phyloP scores from a whole-genome alignment of 192 early-diverging fungal genomes.

The Linnemannia hyalina region DNA sequence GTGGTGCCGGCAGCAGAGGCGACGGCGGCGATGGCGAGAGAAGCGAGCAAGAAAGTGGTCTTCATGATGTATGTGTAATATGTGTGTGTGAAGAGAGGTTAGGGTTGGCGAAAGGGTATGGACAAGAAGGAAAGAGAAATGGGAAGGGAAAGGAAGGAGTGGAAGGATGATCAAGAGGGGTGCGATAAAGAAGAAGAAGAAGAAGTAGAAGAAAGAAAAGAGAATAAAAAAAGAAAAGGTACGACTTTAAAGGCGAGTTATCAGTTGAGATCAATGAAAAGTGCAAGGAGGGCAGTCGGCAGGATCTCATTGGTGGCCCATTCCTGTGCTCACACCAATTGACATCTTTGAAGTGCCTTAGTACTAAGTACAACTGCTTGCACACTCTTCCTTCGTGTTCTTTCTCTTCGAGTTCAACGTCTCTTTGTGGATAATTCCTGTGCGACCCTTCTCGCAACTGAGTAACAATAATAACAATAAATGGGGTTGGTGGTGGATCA shows the following conservation, averaged over 20 bases:
- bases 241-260: background rate
- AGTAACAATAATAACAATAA: background rate
- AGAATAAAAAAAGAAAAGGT: background rate
- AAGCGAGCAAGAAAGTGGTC: constrained; percentile 49
- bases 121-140: background rate
- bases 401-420: no score
- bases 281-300: background rate
- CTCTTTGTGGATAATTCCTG: background rate
- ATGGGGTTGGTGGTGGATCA: background rate
- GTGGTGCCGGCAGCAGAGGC: constrained; percentile 53
- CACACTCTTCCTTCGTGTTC: background rate
- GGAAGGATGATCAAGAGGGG: background rate
- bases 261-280: constrained; percentile 5
- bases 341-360: background rate
- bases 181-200: constrained; percentile 4
- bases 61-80: constrained; percentile 41
- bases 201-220: background rate
- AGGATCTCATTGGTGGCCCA: background rate
- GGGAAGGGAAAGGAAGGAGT: background rate
- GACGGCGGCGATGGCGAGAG: constrained; percentile 55
- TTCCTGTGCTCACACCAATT: background rate
- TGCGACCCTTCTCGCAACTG: background rate
- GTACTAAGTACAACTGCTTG: no score
- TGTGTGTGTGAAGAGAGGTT: background rate
- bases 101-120: background rate